Evolutionary conservation across 1,284 basidiomycete species (phyloP), one percentile per base, ranked within the genome.

Genomic region (Trichosporon coremiiforme): DNA sequence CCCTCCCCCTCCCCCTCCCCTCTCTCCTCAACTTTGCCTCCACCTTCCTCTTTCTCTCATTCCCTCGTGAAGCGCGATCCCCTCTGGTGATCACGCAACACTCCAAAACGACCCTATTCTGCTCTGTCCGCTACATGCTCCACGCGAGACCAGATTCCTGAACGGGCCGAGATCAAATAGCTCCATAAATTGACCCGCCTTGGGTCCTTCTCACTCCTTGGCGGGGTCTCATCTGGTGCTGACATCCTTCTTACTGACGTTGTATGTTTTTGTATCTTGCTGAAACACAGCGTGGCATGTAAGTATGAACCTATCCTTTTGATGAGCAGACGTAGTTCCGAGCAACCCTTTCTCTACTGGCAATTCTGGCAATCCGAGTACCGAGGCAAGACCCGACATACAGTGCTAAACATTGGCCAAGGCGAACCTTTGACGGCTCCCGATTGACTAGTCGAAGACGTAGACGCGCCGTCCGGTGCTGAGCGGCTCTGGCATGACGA

Each of bases 151-250:
- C 67, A 64, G 80, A 75, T 81, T 80, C 80, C 80, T 80, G 80
- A 81, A 80, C 76, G 78, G 78, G 80, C 79, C 80, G 50, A 81
- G 69, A 81, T 29, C 68, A 72, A 78, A n/a, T 38, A 7, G 70
- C 67, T 53, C 69, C 65, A 65, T 60, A 72, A 74, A 72, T 74
- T 69, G 73, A 72, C 71, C 73, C 60, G 73, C 71, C 63, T 50
- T 66, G 73, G 71, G 71, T 68, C 55, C 33, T 2, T 38, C 50
- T 15, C 55, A 74, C 73, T 74, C 71, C 71, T 65, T 55, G 66
- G 70, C 70, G 70, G 73, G 73, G 73, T 74, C 73, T 74, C 73
- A 74, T 74, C 17, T 67, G 64, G 73, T 74, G 73, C 73, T 31
- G 17, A 74, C 70, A 74, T 66, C 9, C 17, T 17, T 22, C 8